A percentile compares a stretch with the other conserved stretches of the same genome.
Conservation (phyloP, 2,329 filamentous ascomycete species). For the Fusarium penzigii region DNA sequence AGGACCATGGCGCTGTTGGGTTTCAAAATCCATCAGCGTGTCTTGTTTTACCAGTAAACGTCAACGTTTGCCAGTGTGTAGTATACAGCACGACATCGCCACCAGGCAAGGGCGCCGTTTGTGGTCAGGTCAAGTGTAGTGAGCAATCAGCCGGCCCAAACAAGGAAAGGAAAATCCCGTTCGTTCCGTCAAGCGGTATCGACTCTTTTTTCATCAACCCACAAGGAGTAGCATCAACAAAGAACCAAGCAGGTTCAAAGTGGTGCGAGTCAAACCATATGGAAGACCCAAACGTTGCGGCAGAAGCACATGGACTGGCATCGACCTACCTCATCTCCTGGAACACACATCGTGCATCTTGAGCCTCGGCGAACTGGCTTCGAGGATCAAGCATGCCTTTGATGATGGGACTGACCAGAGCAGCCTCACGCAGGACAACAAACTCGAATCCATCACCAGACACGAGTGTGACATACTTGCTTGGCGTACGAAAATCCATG, state of each 20-base stretch:
- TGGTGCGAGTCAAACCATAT: conserved; percentile 3
- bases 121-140: conserved; percentile 67
- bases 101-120: conserved; percentile 5
- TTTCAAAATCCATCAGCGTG: conserved; percentile 24
- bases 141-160: conserved; percentile 51
- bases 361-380: conserved; percentile 67
- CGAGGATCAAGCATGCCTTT: conserved; percentile 73
- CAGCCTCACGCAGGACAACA: conserved; percentile 70
- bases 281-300: conserved; percentile 7
- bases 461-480: conserved; percentile 76
- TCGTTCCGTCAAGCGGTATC: conserved; percentile 51
- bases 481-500: conserved; percentile 34
- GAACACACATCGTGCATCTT: conserved; percentile 65
- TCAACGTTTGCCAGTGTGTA: conserved; percentile 10
- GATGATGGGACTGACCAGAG: conserved; percentile 69
- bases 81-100: not conserved
- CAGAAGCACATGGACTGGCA: conserved; percentile 10
- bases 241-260: conserved; percentile 1
- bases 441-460: conserved; percentile 78
- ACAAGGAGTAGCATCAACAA: conserved; percentile 12
- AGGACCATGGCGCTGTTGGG: conserved; percentile 66
- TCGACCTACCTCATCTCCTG: conserved; percentile 68
- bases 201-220: conserved; percentile 40
- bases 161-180: conserved; percentile 19
- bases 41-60: conserved; percentile 13